Evolutionary conservation across 2,329 filamentous ascomycete species (phyloP).

Genomic region (Endoconidiophora laricicola): DNA sequence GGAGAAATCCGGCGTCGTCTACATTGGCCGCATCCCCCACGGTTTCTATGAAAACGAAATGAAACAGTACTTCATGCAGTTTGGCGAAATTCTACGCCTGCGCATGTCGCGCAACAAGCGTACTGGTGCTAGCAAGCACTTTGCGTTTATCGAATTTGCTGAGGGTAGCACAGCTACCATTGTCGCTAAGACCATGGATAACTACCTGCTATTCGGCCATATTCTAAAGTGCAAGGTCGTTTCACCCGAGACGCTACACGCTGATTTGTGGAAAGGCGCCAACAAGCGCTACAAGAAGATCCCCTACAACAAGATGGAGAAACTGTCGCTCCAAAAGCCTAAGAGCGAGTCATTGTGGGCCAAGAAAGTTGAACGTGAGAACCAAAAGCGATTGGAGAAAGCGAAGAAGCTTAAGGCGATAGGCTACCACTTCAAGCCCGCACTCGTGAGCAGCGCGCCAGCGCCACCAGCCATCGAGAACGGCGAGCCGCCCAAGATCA

Average conservation of each 20-base stretch:
- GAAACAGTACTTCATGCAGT: constrained; percentile 84
- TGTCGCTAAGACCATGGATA: constrained; percentile 91
- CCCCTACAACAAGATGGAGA: constrained; percentile 76
- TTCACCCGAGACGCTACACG: constrained; percentile 59
- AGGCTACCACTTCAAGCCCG: constrained; percentile 69
- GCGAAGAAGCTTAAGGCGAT: constrained; percentile 60
- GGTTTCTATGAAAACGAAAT: constrained; percentile 96
- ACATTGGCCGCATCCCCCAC: constrained; percentile 79
- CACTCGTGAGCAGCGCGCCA: constrained; percentile 45
- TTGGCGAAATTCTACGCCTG: constrained; percentile 62
- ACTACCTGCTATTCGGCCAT: constrained; percentile 89
- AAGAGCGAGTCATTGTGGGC: constrained; percentile 63
- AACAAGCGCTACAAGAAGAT: constrained; percentile 79
- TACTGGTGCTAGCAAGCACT: constrained; percentile 84
- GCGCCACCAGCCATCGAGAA: constrained; percentile 24
- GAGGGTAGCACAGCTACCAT: constrained; percentile 68
- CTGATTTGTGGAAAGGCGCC: constrained; percentile 74
- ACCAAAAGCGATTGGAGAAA: constrained; percentile 50
- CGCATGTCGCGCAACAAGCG: constrained; percentile 82
- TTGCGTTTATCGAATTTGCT: constrained; percentile 82
- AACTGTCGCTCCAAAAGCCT: constrained; percentile 55
- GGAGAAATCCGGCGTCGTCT: constrained; percentile 60
- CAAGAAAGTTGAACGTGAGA: constrained; percentile 56
- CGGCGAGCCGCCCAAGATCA: constrained; percentile 22
- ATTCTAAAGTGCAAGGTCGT: constrained; percentile 77